Evolutionary conservation across 2,329 filamentous ascomycete species (phyloP), one percentile per base, ranked within the genome.

Genomic region (Phaeosphaeria sp.): DNA sequence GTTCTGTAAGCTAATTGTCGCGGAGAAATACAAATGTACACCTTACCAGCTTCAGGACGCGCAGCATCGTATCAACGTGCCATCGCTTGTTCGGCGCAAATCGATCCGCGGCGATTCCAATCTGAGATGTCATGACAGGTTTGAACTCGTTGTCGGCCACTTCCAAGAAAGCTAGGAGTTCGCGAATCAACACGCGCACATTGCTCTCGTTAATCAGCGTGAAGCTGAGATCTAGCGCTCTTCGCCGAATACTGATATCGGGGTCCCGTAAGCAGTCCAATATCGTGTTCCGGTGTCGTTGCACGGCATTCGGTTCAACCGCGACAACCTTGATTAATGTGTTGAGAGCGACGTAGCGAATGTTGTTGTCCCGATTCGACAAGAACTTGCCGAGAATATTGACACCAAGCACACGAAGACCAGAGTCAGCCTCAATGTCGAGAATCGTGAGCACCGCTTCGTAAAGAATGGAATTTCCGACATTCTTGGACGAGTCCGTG

Each of bases 61-160:
- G 87, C 53, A 99, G 83, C 89, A 99, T 97, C 2, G 96, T 99
- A 73, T 99, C 95, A 67, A 98, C 90, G 75, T 99, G 95, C 95
- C 95, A 99, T 74, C 95, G 86, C 81, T 98, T 98, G 80, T 95
- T 98, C 0, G 95, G 96, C 1, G 95, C 91, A 78, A 92, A 99
- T 65, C 94, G 89, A 77, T 99, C 95, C 6, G 96, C 95, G 11
- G 96, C 95, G 69, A 99, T 92, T 22, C 95, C 95, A 75, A 99
- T 99, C 74, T 99, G 95, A 52, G 90, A 95, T 1, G 95, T 99
- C 93, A 99, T 97, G 52, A 92, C 92, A 6, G 95, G 92, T 81
- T 99, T 99, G 82, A 99, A 99, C 77, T 99, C 95, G 65, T 96
- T 97, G 72, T 99, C 95, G 54, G 96, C 94, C 51, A 97, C 93